Evolutionary conservation across 2,329 filamentous ascomycete species (phyloP), one percentile per base, ranked within the genome.

Genomic region (Colletotrichum neosansevieriae): DNA sequence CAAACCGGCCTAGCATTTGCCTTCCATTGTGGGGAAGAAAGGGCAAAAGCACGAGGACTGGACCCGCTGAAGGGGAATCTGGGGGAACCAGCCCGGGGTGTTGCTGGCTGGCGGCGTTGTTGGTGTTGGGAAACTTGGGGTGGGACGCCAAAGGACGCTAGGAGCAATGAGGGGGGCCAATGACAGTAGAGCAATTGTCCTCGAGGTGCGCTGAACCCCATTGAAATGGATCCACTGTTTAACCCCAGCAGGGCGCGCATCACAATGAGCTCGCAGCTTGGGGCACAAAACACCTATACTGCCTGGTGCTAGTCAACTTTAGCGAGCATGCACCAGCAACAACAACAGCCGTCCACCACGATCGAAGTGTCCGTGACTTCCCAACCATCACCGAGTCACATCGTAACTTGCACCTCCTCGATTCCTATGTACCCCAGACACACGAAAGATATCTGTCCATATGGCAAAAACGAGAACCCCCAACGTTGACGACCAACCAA

Each of bases 81-180:
- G 66, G 65, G 65, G 65, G 60, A 65, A 56, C 40, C 38, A 21
- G 51, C 53, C 59, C 50, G 58, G 63, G 63, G 44, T 67, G 19
- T 50, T 13, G 47, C 34, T 40, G 51, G 44, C 36, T 45, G 36
- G 34, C 17, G 6, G 45, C 34, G 10, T 24, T 36, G 51, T 51
- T 63, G 59, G 12, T 24, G 61, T 68, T 68, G 54, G 61, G 65
- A 65, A 47, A 63, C 21, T 65, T 42, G 54, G 65, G 61, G 65
- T 54, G 54, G 56, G 40, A 44, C 32, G 29, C 29, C 29, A 17
- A 38, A 65, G 12, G 21, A 60, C 61, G 66, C 66, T 69, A 69
- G 21, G 29, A 15, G 40, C n/a, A 34, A 21, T 56, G 65, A 68
- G 65, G 61, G 45, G 47, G 45, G 32, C 61, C 65, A 68, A 68